A percentile compares a stretch with the other conserved stretches of the same genome.
Conservation (phyloP, 2,329 filamentous ascomycete genomes). For the Talaromyces piceae region DNA sequence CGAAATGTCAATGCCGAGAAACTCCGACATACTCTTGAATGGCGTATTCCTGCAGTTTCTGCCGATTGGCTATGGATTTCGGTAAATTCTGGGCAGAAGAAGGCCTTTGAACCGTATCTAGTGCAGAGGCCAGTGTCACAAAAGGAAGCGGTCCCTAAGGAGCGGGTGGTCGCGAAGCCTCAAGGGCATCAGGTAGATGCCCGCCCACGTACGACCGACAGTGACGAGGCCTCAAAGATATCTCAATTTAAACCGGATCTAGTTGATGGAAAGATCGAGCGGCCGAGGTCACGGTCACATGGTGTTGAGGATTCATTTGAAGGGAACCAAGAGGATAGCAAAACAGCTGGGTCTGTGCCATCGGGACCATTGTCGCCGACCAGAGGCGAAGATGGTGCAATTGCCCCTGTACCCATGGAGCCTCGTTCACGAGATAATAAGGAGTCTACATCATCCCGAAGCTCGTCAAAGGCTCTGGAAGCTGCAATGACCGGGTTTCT, state of each 20-base stretch:
- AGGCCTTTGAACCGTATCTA: constrained; percentile 42
- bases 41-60: constrained; percentile 72
- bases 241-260: background rate
- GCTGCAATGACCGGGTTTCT: constrained; percentile 35
- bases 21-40: constrained; percentile 64
- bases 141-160: background rate
- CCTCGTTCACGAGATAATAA: constrained; percentile 13
- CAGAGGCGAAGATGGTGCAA: background rate
- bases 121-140: constrained; percentile 1
- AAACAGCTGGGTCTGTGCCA: background rate
- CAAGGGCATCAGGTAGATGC: background rate
- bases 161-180: background rate
- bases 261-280: background rate
- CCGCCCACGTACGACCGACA: background rate
- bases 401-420: constrained; percentile 2
- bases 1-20: constrained; percentile 60
- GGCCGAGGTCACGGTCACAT: background rate
- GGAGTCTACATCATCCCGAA: constrained; percentile 15
- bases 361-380: constrained; percentile 1
- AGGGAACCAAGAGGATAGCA: background rate
- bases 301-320: background rate
- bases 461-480: constrained; percentile 21
- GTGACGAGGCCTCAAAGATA: background rate
- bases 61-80: constrained; percentile 81
- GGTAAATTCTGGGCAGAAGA: constrained; percentile 48